These are phyloP conservation scores for Geotrichum restrictum DNA, from an alignment of 1,139 yeast genomes.

Conservation along the genomic window DNA sequence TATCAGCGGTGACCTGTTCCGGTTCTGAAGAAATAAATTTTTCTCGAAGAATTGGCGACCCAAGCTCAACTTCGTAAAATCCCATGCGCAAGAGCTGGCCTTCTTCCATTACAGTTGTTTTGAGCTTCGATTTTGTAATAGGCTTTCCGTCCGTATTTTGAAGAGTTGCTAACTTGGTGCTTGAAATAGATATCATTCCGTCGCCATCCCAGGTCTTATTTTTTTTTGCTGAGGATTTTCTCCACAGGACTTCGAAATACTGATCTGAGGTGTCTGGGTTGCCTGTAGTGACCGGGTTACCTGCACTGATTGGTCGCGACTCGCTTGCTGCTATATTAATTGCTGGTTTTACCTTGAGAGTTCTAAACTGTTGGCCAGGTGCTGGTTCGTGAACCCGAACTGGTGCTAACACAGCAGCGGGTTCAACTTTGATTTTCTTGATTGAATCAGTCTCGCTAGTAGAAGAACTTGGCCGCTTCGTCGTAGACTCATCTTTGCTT, in stretches of 20 bases:
- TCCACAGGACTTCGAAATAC: conserved; percentile 52
- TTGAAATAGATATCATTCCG: conserved; percentile 49
- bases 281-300: not conserved
- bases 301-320: not conserved
- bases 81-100: conserved; percentile 50
- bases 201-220: conserved; percentile 96
- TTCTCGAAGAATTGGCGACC: conserved; percentile 33
- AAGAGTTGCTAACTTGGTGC: conserved; percentile 23
- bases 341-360: not conserved
- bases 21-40: conserved; percentile 26
- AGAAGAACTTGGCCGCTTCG: not conserved
- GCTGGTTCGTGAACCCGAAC: not conserved
- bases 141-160: conserved; percentile 30
- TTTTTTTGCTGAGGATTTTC: conserved; percentile 71
- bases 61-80: conserved; percentile 53
- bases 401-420: not conserved
- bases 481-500: not conserved
- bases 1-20: not conserved
- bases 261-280: not conserved
- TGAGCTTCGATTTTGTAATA: conserved; percentile 13
- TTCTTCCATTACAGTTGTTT: conserved; percentile 7
- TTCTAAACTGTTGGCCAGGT: conserved; percentile 11
- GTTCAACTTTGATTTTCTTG: conserved; percentile 10
- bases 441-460: not conserved
- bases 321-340: not conserved